phyloP scores from a whole-genome alignment of 345 rosid genomes.

The Pseudoturritis turrita region DNA sequence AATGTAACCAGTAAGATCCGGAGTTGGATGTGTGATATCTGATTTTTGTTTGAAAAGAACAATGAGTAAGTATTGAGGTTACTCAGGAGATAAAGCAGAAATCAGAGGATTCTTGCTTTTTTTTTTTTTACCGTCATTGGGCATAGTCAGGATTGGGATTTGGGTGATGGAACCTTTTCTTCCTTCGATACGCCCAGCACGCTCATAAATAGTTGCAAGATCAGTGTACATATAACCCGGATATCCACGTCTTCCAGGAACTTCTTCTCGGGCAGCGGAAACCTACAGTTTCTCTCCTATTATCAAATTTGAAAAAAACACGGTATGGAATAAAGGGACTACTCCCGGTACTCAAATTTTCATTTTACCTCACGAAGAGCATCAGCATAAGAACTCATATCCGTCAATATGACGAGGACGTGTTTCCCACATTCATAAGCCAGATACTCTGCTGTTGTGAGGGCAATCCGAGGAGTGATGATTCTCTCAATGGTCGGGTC shows the following conservation, averaged over 20 bases:
- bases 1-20: conserved; percentile 94
- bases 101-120: too few species aligned
- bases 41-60: not conserved
- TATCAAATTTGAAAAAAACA: not conserved
- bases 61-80: not conserved
- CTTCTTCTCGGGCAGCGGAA: conserved; percentile 95
- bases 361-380: conserved; percentile 90
- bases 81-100: not conserved
- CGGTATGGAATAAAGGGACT: not conserved
- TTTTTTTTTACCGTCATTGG: conserved; percentile 64
- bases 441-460: conserved; percentile 92
- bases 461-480: conserved; percentile 94
- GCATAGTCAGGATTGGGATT: conserved; percentile 93
- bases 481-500: conserved; percentile 97
- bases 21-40: conserved; percentile 96
- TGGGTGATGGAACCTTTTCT: conserved; percentile 89
- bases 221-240: conserved; percentile 98
- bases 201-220: conserved; percentile 90
- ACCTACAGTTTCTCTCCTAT: conserved; percentile 44
- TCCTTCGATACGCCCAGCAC: conserved; percentile 94
- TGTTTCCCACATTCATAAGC: conserved; percentile 99
- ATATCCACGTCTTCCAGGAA: conserved; percentile 95
- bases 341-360: not conserved
- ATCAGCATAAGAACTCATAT: conserved; percentile 99
- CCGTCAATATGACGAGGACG: conserved; percentile 91